Base-by-base conservation (phyloP, 441 rosid species). In the Erysimum pusillum region DNA sequence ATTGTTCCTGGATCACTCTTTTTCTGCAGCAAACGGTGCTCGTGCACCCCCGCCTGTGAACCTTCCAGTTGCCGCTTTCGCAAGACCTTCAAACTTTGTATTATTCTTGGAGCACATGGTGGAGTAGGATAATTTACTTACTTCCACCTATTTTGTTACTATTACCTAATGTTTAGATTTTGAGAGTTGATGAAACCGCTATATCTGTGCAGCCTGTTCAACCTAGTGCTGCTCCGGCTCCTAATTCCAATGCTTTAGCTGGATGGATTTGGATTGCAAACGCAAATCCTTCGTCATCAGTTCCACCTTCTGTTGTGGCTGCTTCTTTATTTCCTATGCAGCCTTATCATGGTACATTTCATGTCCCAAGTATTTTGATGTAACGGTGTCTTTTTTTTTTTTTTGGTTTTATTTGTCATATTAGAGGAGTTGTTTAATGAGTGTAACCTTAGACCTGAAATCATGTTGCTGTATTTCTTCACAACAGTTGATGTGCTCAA, bases 1-100 rank as follows among this genome's bases (percentile, higher is more conserved):
- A n/a, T n/a, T n/a, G 76, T 95, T 95, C 81, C 87, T 83, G 63
- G 98, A 95, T 76, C 99, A 95, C 68, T 54, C 91, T 56, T 95
- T 98, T 58, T 42, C 90, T 8, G 89, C 96, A 65, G 59, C 93
- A 72, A 95, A 92, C 66, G 98, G 97, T 76, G 93, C 96, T 79
- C 91, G 86, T 63, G 92, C 89, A 35, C 86, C 93, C 64, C 79
- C 92, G 54, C 90, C 96, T 49, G 89, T 87, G 76, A 92, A 87
- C 76, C 90, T 90, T 45, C 87, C 94, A 39, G 85, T 90, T 69
- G 88, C 93, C 4, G 87, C 92, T 63, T 87, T 89, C 63, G 91
- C 92, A 36, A 91, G 92, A 74, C 91, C 97, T 65, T 63, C 88
- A 72, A 80, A 87, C 59, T 92, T 87, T 86, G 76, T 93, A n/a